Evolutionary conservation across 495 filamentous ascomycete genomes (phyloP).

Genomic region (Xylaria venustula): DNA sequence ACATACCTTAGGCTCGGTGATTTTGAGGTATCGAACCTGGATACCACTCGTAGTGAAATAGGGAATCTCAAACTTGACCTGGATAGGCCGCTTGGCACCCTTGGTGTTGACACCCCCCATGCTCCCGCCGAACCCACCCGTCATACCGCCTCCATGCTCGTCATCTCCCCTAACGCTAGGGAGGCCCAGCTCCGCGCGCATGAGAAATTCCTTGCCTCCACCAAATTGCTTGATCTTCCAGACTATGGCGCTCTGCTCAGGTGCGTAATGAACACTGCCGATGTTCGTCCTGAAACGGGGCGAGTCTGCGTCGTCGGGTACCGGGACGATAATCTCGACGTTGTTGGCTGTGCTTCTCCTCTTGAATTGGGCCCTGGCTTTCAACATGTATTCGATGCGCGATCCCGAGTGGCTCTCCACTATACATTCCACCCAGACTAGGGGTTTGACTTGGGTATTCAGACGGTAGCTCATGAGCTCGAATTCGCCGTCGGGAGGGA

Average conservation of each 20-base stretch:
- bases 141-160: conserved; percentile 94
- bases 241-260: conserved; percentile 94
- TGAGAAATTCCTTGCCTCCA: conserved; percentile 96
- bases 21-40: conserved; percentile 97
- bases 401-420: conserved; percentile 93
- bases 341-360: conserved; percentile 97
- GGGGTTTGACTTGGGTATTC: conserved; percentile 96
- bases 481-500: conserved; percentile 97
- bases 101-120: conserved; percentile 80
- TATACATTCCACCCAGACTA: conserved; percentile 99
- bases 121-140: conserved; percentile 91
- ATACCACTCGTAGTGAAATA: conserved; percentile 99
- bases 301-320: conserved; percentile 95
- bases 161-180: conserved; percentile 96
- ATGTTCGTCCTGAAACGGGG: conserved; percentile 98
- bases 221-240: conserved; percentile 99
- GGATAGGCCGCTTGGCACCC: conserved; percentile 88
- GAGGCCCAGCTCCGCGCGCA: conserved; percentile 95
- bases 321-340: conserved; percentile 95
- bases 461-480: conserved; percentile 99
- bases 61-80: conserved; percentile 99
- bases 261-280: conserved; percentile 96
- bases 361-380: conserved; percentile 98
- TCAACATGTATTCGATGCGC: conserved; percentile 97
- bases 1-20: conserved; percentile 97